These are phyloP conservation scores for Globisporangium abappressorium DNA, from an alignment of 352 stramenopile genomes.

Conservation along the genomic window DNA sequence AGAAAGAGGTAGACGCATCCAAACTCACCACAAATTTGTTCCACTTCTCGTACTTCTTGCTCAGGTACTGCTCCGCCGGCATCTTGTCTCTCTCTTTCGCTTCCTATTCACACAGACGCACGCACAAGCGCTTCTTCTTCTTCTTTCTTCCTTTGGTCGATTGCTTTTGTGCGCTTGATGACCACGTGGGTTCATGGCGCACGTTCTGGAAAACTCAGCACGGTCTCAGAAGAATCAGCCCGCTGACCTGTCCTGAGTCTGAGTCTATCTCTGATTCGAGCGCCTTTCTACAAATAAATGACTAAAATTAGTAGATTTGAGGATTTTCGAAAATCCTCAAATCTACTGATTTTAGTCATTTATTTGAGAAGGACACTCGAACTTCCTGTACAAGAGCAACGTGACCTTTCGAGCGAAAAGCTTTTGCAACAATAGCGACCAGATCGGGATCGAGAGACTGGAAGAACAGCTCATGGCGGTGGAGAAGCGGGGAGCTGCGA, in stretches of 20 bases:
- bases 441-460: no score
- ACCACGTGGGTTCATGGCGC: background rate
- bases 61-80: slow-evolving; percentile 69
- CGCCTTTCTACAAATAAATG: no score
- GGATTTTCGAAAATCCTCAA: no score
- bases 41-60: slow-evolving; percentile 89
- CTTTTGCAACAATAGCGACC: no score
- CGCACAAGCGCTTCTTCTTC: background rate
- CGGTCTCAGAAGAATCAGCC: background rate
- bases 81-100: slow-evolving; percentile 16
- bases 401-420: slow-evolving; percentile 11
- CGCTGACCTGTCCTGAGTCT: background rate
- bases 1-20: background rate
- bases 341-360: no score
- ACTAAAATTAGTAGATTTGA: no score
- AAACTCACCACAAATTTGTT: slow-evolving; percentile 72
- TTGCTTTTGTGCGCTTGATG: background rate
- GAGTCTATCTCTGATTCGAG: background rate
- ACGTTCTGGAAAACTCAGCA: slow-evolving; percentile 25
- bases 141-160: background rate
- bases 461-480: background rate
- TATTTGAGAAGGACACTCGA: no score
- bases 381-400: slow-evolving; percentile 8
- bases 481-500: background rate
- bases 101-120: background rate